Evolutionary conservation across 1,284 basidiomycete species (phyloP), one percentile per base, ranked within the genome.

Genomic region (Peniophora sp.): DNA sequence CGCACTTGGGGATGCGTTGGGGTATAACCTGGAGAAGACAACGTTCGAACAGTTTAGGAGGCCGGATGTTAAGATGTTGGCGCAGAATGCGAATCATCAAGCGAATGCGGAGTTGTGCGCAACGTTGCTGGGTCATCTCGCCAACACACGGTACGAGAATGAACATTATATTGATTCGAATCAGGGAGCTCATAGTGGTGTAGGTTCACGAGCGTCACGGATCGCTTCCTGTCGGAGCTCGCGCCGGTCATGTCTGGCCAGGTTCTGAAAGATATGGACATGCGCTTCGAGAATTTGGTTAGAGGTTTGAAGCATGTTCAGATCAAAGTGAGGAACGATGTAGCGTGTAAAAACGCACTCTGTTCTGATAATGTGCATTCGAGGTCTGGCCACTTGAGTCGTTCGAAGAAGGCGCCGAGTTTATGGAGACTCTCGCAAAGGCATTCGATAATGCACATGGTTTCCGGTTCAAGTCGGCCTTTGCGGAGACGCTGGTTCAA

Each of bases 391-490:
- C 95, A 0, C 89, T 92, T 41, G 89, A 95, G 62, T 83, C 87
- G 2, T 95, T 97, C 55, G 95, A 97, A 64, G 89, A 96, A 66
- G 91, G 90, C 2, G 89, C 93, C 3, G 94, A 97, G 58, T 97
- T 97, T 60, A 71, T 97, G 65, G 85, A 91, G 50, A 79, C 83
- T 2, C 69, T 97, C 10, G 85, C 92, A 0, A 86, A 84, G 54
- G 85, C 87, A 1, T 97, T 93, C 61, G 84, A 81, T 25, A 82
- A 89, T 55, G 83, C 91, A 0, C 94, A 95, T 60, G 95, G 95
- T 9, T 75, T 83, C 49, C 79, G 83, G 27, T 71, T 97, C 53
- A 97, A 97, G 69, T 78, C 78, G 16, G 83, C 88, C 2, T 97
- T 95, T 63, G 89, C 92, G 1, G 91, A 97, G 56, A 86, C 86